These are phyloP conservation scores for Amanita pallidorosea DNA, from an alignment of 768 basidiomycete genomes.

Conservation along the genomic window DNA sequence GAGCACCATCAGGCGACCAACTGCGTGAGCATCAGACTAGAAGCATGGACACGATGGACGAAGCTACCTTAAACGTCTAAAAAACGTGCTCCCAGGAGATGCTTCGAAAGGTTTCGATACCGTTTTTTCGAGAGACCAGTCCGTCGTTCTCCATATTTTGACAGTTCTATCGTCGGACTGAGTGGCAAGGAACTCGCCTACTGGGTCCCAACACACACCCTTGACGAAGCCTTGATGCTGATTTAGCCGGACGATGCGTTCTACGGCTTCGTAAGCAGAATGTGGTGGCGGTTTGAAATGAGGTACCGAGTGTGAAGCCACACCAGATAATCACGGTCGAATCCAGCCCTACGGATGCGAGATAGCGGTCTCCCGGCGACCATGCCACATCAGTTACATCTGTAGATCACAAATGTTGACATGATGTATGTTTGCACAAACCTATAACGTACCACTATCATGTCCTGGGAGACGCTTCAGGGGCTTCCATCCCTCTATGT, in stretches of 20 bases:
- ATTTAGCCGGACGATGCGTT: conserved; percentile 74
- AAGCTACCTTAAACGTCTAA: conserved; percentile 71
- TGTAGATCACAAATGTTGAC: conserved; percentile 17
- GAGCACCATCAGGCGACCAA: conserved; percentile 99
- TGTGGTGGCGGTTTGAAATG: background rate
- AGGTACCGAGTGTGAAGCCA: conserved; percentile 76
- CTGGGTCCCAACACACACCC: conserved; percentile 98
- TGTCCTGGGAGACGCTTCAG: conserved; percentile 87
- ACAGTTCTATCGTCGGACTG: conserved; percentile 95
- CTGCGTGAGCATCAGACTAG: conserved; percentile 27
- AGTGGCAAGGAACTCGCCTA: conserved; percentile 95
- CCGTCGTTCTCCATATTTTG: conserved; percentile 92
- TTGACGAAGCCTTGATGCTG: conserved; percentile 96
- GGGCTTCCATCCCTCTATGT: conserved; percentile 96
- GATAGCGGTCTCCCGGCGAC: conserved; percentile 85
- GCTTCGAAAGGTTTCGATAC: conserved; percentile 87
- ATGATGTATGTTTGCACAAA: background rate
- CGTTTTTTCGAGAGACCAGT: conserved; percentile 81
- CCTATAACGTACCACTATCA: conserved; percentile 63
- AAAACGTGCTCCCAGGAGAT: conserved; percentile 92
- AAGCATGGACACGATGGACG: conserved; percentile 4
- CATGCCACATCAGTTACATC: conserved; percentile 95
- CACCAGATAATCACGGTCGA: conserved; percentile 91
- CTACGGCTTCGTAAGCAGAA: conserved; percentile 25
- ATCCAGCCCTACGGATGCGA: conserved; percentile 91